Conservation (phyloP, 192 early-diverging fungal species). For the Coemansia sp. region DNA sequence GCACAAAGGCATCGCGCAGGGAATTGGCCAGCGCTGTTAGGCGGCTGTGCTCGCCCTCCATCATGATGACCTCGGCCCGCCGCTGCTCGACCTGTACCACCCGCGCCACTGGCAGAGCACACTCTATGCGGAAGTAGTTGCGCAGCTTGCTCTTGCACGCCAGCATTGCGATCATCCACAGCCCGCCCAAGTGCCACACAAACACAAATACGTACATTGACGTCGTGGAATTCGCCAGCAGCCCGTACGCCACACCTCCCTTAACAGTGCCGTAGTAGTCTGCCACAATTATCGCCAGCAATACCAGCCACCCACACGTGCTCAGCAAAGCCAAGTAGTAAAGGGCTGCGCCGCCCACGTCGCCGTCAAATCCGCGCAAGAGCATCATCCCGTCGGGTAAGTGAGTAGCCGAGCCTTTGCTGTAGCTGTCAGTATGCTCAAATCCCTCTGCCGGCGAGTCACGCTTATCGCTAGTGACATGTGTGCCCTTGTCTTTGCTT, state of each 20-base stretch:
- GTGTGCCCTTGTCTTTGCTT: not conserved
- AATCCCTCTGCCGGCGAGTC: not conserved
- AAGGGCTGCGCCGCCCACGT: conserved; percentile 56
- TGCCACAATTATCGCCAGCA: conserved; percentile 64
- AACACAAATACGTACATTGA: conserved; percentile 65
- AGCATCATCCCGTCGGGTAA: conserved; percentile 44
- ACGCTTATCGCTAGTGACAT: not conserved
- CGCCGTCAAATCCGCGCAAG: conserved; percentile 64
- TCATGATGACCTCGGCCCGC: conserved; percentile 53
- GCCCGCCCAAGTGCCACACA: conserved; percentile 69
- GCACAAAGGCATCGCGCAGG: conserved; percentile 37
- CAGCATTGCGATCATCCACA: conserved; percentile 67
- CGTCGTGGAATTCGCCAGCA: conserved; percentile 63
- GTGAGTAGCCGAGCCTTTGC: conserved; percentile 4
- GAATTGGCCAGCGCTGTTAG: conserved; percentile 41
- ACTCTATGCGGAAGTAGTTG: conserved; percentile 71
- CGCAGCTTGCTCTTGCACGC: conserved; percentile 49
- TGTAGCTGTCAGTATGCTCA: not conserved
- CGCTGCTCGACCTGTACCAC: conserved; percentile 60
- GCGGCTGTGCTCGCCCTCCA: conserved; percentile 51
- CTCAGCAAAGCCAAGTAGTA: conserved; percentile 53
- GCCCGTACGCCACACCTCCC: conserved; percentile 50
- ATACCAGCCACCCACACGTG: conserved; percentile 64
- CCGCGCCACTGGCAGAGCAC: conserved; percentile 44
- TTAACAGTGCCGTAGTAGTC: conserved; percentile 75